Percentiles rank a stretch among this genome's conserved stretches.
These are phyloP conservation scores for Cocos nucifera DNA, from an alignment of 176 grass and related monocot genomes.

Conservation along the genomic window DNA sequence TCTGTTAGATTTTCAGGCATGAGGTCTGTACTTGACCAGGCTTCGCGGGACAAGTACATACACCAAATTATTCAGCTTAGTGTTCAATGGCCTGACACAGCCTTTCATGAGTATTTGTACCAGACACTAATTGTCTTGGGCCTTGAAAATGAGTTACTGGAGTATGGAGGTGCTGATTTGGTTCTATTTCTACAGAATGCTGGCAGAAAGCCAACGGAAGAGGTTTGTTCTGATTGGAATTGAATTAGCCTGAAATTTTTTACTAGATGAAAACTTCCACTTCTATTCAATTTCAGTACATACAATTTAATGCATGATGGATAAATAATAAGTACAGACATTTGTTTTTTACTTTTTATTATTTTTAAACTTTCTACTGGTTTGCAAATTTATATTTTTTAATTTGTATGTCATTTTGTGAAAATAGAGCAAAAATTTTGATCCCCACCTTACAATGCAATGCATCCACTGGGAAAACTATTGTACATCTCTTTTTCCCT, in stretches of 20 bases:
- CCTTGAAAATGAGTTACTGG: slow-evolving; percentile 89
- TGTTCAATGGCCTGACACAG: slow-evolving; percentile 68
- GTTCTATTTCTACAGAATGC: slow-evolving; percentile 82
- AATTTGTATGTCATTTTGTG: no score
- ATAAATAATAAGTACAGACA: no score
- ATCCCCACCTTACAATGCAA: no score
- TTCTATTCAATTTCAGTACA: no score
- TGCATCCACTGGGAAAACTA: no score
- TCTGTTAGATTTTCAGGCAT: slow-evolving; percentile 16
- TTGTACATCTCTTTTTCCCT: no score
- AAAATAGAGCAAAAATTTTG: no score
- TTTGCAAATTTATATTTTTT: no score
- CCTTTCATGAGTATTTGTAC: slow-evolving; percentile 86
- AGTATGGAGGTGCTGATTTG: slow-evolving; percentile 91
- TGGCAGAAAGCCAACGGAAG: slow-evolving; percentile 49
- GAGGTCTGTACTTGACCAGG: slow-evolving; percentile 43
- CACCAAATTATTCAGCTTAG: slow-evolving; percentile 83
- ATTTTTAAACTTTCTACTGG: no score
- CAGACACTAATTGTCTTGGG: slow-evolving; percentile 65
- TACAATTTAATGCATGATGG: no score
- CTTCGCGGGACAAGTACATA: slow-evolving; percentile 70
- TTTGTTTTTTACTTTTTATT: no score
- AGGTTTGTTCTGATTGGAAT: slow-evolving; percentile 30
- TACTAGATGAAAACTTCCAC: not conserved
- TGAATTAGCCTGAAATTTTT: not conserved